Percentiles rank a stretch among this genome's conserved stretches.
These are phyloP conservation scores for Kokia cookei DNA, from an alignment of 441 rosid genomes.

Conservation along the genomic window DNA sequence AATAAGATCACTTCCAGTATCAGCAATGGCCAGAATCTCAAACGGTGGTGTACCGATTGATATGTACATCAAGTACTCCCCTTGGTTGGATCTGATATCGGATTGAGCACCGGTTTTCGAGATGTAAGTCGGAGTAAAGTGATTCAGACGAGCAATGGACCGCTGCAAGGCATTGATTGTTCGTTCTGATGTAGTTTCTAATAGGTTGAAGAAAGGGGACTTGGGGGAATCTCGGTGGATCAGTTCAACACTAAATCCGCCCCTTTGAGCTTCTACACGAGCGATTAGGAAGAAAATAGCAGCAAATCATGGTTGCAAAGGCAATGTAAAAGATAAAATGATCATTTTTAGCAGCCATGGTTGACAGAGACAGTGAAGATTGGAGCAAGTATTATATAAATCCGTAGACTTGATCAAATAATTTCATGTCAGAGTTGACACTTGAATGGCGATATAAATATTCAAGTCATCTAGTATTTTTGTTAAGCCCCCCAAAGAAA, in stretches of 20 bases:
- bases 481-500: not conserved
- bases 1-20: constrained; percentile 41
- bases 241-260: constrained; percentile 12
- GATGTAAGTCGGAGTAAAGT: not conserved
- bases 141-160: constrained; percentile 18
- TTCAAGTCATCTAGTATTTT: not conserved
- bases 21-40: constrained; percentile 24
- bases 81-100: not conserved
- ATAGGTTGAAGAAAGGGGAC: constrained; percentile 20
- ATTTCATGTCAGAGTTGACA: too few relatives aligned
- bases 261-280: constrained; percentile 1
- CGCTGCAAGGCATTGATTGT: constrained; percentile 21
- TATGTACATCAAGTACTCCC: constrained; percentile 31
- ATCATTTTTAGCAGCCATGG: not conserved
- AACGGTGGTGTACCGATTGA: constrained; percentile 38
- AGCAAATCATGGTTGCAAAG: not conserved
- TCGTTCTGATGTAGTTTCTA: not conserved
- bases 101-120: constrained; percentile 8
- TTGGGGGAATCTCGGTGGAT: constrained; percentile 24
- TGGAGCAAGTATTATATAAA: not conserved
- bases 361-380: not conserved
- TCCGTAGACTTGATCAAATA: too few relatives aligned
- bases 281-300: not conserved
- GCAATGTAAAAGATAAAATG: not conserved
- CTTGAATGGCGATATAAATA: too few relatives aligned